Evolutionary conservation across 192 early-diverging fungal species (phyloP).

Genomic region (Allomyces macrogynus): DNA sequence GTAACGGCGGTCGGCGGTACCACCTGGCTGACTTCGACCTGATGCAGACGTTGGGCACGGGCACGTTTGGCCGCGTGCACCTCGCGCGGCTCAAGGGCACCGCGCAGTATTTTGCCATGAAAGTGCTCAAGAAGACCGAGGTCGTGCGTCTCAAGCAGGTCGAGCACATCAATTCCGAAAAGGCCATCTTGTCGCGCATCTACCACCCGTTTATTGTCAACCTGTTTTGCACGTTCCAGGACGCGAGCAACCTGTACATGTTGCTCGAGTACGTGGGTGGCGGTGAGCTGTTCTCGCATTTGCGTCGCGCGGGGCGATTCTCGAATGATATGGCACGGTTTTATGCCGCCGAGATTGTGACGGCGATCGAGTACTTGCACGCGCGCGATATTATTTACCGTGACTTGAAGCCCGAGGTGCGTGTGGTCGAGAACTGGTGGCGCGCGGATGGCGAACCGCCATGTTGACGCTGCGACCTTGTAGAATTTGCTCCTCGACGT

Average conservation of each 20-base stretch:
- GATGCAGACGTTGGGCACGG: slow-evolving; percentile 33
- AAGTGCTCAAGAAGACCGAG: slow-evolving; percentile 63
- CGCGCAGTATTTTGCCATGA: slow-evolving; percentile 61
- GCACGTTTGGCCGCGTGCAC: slow-evolving; percentile 91
- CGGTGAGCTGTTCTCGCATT: slow-evolving; percentile 90
- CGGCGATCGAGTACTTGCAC: slow-evolving; percentile 88
- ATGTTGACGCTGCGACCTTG: not conserved
- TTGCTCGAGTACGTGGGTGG: slow-evolving; percentile 88
- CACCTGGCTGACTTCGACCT: not conserved
- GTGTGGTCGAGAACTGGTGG: not conserved
- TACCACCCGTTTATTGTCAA: slow-evolving; percentile 68
- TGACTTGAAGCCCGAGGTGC: slow-evolving; percentile 76
- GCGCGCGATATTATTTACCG: slow-evolving; percentile 86
- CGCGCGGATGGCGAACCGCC: not conserved
- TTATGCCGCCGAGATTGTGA: slow-evolving; percentile 84
- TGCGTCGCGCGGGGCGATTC: slow-evolving; percentile 76
- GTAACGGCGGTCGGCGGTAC: not conserved
- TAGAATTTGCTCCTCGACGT: slow-evolving; percentile 55
- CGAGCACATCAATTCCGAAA: slow-evolving; percentile 69
- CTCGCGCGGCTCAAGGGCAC: slow-evolving; percentile 51
- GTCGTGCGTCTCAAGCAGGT: slow-evolving; percentile 67
- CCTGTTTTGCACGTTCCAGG: slow-evolving; percentile 87
- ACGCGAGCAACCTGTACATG: slow-evolving; percentile 85
- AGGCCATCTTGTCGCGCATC: slow-evolving; percentile 50
- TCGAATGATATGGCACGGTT: slow-evolving; percentile 87